These are phyloP conservation scores for Jackrogersella minutella DNA, from an alignment of 495 filamentous ascomycete genomes.

Conservation along the genomic window DNA sequence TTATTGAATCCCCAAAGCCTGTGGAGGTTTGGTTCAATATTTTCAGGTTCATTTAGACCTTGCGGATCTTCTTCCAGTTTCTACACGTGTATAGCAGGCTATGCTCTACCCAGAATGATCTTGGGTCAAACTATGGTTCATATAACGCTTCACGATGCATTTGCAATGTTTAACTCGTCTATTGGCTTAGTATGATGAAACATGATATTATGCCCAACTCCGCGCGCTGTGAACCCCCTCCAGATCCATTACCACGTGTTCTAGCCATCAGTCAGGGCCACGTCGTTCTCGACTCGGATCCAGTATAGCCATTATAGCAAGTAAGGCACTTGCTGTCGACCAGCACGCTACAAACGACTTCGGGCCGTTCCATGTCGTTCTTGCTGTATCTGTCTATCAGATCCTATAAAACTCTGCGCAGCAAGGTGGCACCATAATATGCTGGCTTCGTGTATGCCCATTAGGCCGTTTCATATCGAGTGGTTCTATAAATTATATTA, in stretches of 20 bases:
- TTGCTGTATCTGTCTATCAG: slow-evolving; percentile 55
- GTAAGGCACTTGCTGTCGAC: slow-evolving; percentile 50
- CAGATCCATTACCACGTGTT: too few species aligned
- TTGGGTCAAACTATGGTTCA: too few species aligned
- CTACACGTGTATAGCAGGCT: neutral
- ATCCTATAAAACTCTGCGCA: slow-evolving; percentile 55
- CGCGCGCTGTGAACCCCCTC: slow-evolving; percentile 24
- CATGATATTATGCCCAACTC: slow-evolving; percentile 43
- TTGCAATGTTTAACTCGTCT: slow-evolving; percentile 15
- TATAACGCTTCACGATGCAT: slow-evolving; percentile 31
- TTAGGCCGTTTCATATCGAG: slow-evolving; percentile 42
- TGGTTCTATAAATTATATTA: slow-evolving; percentile 49
- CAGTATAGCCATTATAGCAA: too few species aligned
- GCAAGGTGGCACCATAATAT: slow-evolving; percentile 52
- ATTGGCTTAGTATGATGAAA: slow-evolving; percentile 21
- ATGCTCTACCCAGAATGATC: neutral
- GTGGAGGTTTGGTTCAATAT: neutral
- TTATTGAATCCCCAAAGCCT: neutral
- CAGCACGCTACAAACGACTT: slow-evolving; percentile 47
- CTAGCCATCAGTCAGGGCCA: too few species aligned
- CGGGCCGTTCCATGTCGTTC: slow-evolving; percentile 45
- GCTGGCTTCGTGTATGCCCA: slow-evolving; percentile 49
- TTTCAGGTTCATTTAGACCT: too few species aligned
- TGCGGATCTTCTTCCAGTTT: too few species aligned
- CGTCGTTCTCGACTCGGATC: too few species aligned